These are phyloP conservation scores for Cladorrhinum samala DNA, from an alignment of 495 filamentous ascomycete species.

Conservation along the genomic window DNA sequence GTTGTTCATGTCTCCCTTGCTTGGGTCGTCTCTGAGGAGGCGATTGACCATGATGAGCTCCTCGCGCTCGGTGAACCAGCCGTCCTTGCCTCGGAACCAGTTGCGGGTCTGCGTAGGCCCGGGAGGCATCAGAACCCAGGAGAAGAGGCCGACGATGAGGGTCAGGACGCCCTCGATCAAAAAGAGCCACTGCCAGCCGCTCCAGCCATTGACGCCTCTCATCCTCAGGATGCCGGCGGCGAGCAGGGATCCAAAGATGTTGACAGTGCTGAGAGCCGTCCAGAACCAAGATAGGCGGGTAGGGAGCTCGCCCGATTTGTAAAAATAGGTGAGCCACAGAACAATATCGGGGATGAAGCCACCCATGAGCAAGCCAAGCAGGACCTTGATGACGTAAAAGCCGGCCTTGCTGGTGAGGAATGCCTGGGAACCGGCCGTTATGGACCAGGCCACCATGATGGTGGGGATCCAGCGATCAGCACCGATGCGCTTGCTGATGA, in stretches of 20 bases:
- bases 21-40: constrained; percentile 57
- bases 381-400: constrained; percentile 38
- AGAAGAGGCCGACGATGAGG: constrained; percentile 43
- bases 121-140: constrained; percentile 50
- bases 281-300: constrained; percentile 48
- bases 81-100: constrained; percentile 48
- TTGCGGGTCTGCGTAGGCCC: constrained; percentile 46
- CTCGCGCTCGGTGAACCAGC: constrained; percentile 58
- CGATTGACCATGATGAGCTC: constrained; percentile 56
- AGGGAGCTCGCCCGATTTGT: constrained; percentile 46
- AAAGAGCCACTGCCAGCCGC: constrained; percentile 50
- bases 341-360: constrained; percentile 48
- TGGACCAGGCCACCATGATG: constrained; percentile 41
- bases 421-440: constrained; percentile 35
- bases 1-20: constrained; percentile 61
- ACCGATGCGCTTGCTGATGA: constrained; percentile 45
- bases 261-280: constrained; percentile 38
- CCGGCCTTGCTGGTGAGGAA: constrained; percentile 29
- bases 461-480: constrained; percentile 44
- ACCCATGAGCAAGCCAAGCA: constrained; percentile 44
- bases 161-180: constrained; percentile 52
- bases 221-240: constrained; percentile 47
- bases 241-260: constrained; percentile 45
- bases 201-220: constrained; percentile 42
- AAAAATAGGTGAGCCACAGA: constrained; percentile 50